Base-by-base conservation (phyloP, 176 grass and related monocot species). In the Stipa capillata region DNA sequence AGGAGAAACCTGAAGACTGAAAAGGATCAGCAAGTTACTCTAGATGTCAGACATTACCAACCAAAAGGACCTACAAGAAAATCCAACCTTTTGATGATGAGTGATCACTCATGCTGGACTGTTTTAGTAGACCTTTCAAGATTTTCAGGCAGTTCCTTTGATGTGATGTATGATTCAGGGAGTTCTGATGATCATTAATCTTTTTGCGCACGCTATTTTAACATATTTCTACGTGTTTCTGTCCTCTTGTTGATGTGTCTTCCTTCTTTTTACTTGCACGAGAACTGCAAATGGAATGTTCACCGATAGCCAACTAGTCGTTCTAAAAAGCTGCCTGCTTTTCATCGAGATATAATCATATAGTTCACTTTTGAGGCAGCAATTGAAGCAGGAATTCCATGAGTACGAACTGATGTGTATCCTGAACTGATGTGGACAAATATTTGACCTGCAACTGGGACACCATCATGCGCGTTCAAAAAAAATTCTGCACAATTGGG, bases 1-100 rank as follows among this genome's bases (percentile, higher is more conserved):
- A 91, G 31, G 79, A 54, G 44, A 88, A 85, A 57, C 23, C 8
- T 0, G 68, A 88, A 76, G 82, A 85, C 10, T 91, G 76, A 85
- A 40, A 31, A 41, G 23, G 28, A 73, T 4, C 24, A 1, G 74
- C 24, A 28, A 43, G 20, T 65, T 55, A 36, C 17, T 79, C 60
- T 72, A 42, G 29, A 73, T 81, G 79, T 49, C 78, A 33, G 75
- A 33, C 5, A 44, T 7, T 42, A 52, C 8, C 54, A 77, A 53
- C 2, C 4, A 16, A 59, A 63, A 64, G n/a, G 44, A 69, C 16
- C 18, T 20, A 1, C 51, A 60, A 48, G 42, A 72, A 72, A 55
- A 69, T 45, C 4, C 18, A 17, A 35, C 0, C 13, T 34, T 79
- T 43, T 43, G 32, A 51, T 36, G 74, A 59, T 58, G 32, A 18